Conservation (phyloP, 1,139 yeast genomes). For the Kodamaea sp. region DNA sequence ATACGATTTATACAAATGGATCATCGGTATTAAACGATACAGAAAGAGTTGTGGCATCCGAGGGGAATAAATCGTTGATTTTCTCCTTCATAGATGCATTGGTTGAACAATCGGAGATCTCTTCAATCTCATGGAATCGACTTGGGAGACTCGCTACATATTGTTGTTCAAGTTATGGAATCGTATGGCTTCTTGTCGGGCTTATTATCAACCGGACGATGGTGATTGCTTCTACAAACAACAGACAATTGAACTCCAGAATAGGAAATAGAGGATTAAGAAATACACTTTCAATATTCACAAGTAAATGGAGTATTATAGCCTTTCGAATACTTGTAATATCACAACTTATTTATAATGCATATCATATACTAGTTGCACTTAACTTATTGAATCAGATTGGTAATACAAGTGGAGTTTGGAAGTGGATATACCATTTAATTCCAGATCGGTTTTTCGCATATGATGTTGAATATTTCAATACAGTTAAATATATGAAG, state of each 20-base stretch:
- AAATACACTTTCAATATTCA: too few relatives aligned
- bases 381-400: conserved; percentile 27
- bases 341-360: conserved; percentile 28
- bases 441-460: conserved; percentile 25
- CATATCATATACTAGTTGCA: conserved; percentile 36
- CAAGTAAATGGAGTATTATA: conserved; percentile 16
- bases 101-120: conserved; percentile 20
- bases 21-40: conserved; percentile 1
- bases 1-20: not conserved
- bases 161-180: conserved; percentile 36
- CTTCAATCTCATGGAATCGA: conserved; percentile 14
- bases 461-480: conserved; percentile 30
- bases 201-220: conserved; percentile 60
- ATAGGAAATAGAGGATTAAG: too few relatives aligned
- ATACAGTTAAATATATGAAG: conserved; percentile 28
- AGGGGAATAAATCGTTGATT: conserved; percentile 4
- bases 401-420: conserved; percentile 7
- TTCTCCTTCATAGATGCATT: conserved; percentile 16
- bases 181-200: conserved; percentile 58
- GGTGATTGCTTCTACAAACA: conserved; percentile 61
- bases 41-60: too few relatives aligned
- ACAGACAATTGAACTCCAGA: conserved; percentile 18
- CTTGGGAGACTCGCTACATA: conserved; percentile 25
- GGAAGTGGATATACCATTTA: conserved; percentile 10
- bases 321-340: conserved; percentile 35